phyloP scores from a whole-genome alignment of 441 rosid species.

The Manihot esculenta region DNA sequence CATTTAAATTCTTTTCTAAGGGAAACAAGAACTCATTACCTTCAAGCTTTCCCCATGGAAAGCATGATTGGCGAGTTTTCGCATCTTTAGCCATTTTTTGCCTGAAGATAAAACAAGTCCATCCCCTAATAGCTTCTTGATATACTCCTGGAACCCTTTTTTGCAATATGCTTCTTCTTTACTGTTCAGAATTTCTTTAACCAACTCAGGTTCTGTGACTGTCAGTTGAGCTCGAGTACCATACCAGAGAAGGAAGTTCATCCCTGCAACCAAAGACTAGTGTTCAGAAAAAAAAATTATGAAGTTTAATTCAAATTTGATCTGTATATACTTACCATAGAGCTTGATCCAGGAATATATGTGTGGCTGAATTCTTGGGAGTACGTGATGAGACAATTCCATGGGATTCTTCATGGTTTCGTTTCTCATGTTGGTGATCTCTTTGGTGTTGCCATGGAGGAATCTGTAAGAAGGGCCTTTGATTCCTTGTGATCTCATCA shows the following conservation, averaged over 20 bases:
- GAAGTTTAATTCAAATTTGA: background rate
- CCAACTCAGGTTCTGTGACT: slow-evolving; percentile 31
- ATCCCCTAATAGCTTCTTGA: slow-evolving; percentile 34
- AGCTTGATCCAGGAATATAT: slow-evolving; percentile 29
- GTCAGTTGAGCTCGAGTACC: slow-evolving; percentile 29
- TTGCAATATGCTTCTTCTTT: slow-evolving; percentile 28
- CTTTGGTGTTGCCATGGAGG: slow-evolving; percentile 36
- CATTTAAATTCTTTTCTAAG: no score
- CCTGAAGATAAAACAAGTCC: slow-evolving; percentile 35
- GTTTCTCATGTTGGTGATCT: slow-evolving; percentile 24
- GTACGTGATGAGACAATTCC: slow-evolving; percentile 28
- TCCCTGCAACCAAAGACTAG: slow-evolving; percentile 21
- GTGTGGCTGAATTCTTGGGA: slow-evolving; percentile 32
- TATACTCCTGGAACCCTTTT: background rate
- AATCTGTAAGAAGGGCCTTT: slow-evolving; percentile 38
- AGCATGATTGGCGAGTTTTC: slow-evolving; percentile 41
- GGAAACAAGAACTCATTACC: no score
- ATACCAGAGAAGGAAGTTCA: slow-evolving; percentile 33
- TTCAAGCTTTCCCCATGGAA: slow-evolving; percentile 39
- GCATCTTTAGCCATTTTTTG: slow-evolving; percentile 40
- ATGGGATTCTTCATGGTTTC: slow-evolving; percentile 18
- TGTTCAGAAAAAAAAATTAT: background rate
- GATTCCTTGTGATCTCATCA: slow-evolving; percentile 33
- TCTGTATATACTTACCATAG: slow-evolving; percentile 22
- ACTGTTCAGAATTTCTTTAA: slow-evolving; percentile 29